phyloP scores from a whole-genome alignment of 2,329 filamentous ascomycete species.

The Meredithiella fracta region DNA sequence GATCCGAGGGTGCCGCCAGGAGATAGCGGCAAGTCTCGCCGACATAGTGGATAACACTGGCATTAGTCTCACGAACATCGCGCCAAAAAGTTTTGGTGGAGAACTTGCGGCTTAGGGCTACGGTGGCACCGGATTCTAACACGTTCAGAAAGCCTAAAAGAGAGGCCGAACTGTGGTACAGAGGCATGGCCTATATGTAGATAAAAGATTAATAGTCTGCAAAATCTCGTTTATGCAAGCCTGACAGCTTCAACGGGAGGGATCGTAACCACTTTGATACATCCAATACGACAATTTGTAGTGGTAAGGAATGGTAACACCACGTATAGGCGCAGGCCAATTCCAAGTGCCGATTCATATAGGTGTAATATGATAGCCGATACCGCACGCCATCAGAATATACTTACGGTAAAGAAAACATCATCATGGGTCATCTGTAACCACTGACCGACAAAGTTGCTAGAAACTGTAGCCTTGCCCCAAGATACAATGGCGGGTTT shows the following conservation, averaged over 20 bases:
- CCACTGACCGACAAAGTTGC: slow-evolving; percentile 36
- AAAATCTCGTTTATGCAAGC: neutral
- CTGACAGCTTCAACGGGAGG: neutral
- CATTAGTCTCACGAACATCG: slow-evolving; percentile 51
- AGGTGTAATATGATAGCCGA: neutral
- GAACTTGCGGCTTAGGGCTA: slow-evolving; percentile 62
- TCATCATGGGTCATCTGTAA: slow-evolving; percentile 45
- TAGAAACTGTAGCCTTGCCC: slow-evolving; percentile 43
- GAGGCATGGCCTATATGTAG: slow-evolving; percentile 53
- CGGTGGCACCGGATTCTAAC: slow-evolving; percentile 43
- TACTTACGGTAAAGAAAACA: slow-evolving; percentile 54
- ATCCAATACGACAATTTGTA: neutral
- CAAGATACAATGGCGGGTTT: slow-evolving; percentile 66
- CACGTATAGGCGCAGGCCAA: neutral
- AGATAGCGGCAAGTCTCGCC: slow-evolving; percentile 78
- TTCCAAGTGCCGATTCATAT: too few species aligned
- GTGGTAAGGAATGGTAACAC: neutral
- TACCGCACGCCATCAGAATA: neutral
- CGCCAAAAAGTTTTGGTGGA: slow-evolving; percentile 62
- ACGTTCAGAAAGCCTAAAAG: slow-evolving; percentile 50
- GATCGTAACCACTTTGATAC: neutral
- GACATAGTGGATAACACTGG: slow-evolving; percentile 72
- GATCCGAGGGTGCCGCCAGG: slow-evolving; percentile 46
- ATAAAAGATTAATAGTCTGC: neutral
- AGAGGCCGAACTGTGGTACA: slow-evolving; percentile 70